Base-by-base conservation (phyloP, 2,329 filamentous ascomycete species). In the Fusarium palustre region DNA sequence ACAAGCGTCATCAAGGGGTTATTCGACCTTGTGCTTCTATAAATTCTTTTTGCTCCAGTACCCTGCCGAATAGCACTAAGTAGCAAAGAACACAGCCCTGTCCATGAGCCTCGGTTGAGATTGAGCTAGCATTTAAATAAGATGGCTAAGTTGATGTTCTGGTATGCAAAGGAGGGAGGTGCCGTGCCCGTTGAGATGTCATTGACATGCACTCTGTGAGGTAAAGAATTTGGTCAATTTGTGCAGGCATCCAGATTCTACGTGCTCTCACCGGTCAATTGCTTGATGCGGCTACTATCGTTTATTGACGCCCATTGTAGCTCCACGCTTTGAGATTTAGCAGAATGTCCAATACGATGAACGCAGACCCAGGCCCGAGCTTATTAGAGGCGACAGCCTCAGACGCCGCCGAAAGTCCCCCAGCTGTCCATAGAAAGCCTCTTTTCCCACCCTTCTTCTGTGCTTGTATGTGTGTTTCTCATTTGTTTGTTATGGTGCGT, bases 181-280 rank as follows among this genome's bases (percentile, higher is more conserved):
- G 68, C 71, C 63, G 63, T 70, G 55, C 60, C 59, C 62, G 66
- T 70, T 73, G 64, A 63, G 72, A 64, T 64, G 53, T 66, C 56
- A 45, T 65, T 45, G 45, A 53, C 39, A 28, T 54, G 50, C 58
- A 67, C 66, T 68, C 60, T 54, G 65, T 22, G 43, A 55, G 61
- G 42, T 63, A 39, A 62, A 66, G 62, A 67, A 58, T 69, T 61
- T 58, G 57, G 56, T 54, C 43, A 33, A 36, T n/a, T 20, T 65
- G 50, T 55, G 28, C 46, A 64, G 62, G 56, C 54, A 59, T 24
- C 39, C 20, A 22, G 53, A 34, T 58, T 58, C 42, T 42, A 41
- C 46, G 31, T 33, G 30, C 31, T 24, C 31, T 59, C 31, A 13
- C 43, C 33, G 30, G 12, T 41, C 9, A 7, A 25, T 61, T 46